A percentile compares a stretch with the other conserved stretches of the same genome.
Evolutionary conservation across 1,284 basidiomycete genomes (phyloP).

Genomic region (Sanguinoderma infundibulare): DNA sequence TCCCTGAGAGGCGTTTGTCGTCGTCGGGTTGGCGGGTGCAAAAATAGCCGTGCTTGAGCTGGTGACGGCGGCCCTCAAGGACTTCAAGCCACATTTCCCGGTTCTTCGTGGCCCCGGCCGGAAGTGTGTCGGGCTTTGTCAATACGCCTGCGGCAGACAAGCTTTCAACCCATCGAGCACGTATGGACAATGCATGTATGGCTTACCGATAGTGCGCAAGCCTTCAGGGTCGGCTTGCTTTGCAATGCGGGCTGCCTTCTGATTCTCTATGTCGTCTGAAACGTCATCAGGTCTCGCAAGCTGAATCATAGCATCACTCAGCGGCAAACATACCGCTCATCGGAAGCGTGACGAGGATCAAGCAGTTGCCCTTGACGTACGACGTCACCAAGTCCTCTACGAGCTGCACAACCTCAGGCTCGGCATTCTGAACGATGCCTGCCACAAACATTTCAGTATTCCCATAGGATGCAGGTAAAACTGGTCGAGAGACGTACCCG

Average conservation of each 20-base stretch:
- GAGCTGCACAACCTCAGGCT: conserved; percentile 44
- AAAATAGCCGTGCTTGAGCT: conserved; percentile 63
- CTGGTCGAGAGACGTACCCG: conserved; percentile 35
- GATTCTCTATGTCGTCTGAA: conserved; percentile 70
- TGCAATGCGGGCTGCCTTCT: conserved; percentile 58
- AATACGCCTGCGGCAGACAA: conserved; percentile 53
- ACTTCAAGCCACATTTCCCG: conserved; percentile 54
- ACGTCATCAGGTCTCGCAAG: too few relatives aligned
- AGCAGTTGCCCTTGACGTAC: conserved; percentile 44
- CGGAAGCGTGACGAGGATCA: conserved; percentile 66
- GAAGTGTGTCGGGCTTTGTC: conserved; percentile 65
- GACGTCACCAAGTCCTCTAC: conserved; percentile 50
- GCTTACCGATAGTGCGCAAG: conserved; percentile 59
- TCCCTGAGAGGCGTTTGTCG: conserved; percentile 46
- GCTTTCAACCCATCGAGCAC: not conserved
- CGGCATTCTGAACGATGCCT: conserved; percentile 56
- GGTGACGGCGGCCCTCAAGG: conserved; percentile 49
- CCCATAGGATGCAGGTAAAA: not conserved
- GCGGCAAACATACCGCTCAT: conserved; percentile 54
- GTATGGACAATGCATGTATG: not conserved
- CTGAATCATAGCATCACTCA: too few relatives aligned
- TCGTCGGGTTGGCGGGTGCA: conserved; percentile 72
- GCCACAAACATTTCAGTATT: not conserved
- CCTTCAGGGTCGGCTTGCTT: conserved; percentile 54
- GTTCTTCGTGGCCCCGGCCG: conserved; percentile 46